Conservation (phyloP, 352 stramenopile species). For the Phytopythium vexans region DNA sequence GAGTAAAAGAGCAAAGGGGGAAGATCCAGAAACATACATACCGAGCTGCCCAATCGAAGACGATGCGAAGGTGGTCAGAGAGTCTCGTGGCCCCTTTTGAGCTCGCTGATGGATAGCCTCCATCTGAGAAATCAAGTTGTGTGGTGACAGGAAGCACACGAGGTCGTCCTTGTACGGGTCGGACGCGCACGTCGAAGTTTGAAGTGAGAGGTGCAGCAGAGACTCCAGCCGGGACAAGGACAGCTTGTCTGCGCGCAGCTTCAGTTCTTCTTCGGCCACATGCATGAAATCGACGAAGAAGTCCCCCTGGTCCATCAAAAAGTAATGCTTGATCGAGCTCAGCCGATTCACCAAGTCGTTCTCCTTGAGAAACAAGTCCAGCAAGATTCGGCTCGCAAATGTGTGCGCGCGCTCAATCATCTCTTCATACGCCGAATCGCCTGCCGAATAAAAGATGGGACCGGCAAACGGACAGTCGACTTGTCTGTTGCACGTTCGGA, state of each 20-base stretch:
- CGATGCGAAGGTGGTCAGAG: conserved; percentile 66
- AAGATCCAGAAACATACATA: conserved; percentile 3
- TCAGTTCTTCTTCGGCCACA: conserved; percentile 93
- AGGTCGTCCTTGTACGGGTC: conserved; percentile 91
- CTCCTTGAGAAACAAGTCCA: conserved; percentile 81
- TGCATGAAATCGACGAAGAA: conserved; percentile 99
- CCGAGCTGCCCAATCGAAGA: conserved; percentile 61
- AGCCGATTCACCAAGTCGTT: conserved; percentile 78
- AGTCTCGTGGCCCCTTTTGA: conserved; percentile 61
- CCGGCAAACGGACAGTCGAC: conserved; percentile 80
- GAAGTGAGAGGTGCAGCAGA: conserved; percentile 92
- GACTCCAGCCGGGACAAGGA: conserved; percentile 90
- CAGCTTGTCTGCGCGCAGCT: conserved; percentile 82
- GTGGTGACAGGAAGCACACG: conserved; percentile 80
- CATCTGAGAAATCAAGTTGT: conserved; percentile 91
- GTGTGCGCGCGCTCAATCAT: conserved; percentile 81
- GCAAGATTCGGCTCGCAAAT: conserved; percentile 71
- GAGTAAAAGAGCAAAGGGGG: neutral
- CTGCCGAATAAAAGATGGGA: conserved; percentile 58
- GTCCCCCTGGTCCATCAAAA: conserved; percentile 98
- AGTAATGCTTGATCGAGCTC: conserved; percentile 95
- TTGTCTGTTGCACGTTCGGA: conserved; percentile 73
- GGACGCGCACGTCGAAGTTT: conserved; percentile 88
- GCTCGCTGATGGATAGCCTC: conserved; percentile 89
- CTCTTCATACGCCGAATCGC: conserved; percentile 76